phyloP scores from a whole-genome alignment of 306 rosid species.

The Pyrus pyrifolia region DNA sequence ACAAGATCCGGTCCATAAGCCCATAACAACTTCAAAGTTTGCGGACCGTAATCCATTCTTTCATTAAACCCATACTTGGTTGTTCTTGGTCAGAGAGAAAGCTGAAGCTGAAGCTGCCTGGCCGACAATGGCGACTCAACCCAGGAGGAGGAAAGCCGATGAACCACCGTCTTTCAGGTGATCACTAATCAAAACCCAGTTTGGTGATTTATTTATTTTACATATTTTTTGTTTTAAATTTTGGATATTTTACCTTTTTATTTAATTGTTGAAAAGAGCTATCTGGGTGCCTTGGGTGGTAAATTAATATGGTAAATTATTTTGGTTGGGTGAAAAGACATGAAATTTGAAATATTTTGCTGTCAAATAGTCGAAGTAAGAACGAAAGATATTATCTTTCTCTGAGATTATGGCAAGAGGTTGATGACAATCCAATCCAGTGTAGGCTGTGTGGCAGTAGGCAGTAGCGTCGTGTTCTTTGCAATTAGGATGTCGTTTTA shows the following conservation, averaged over 20 bases:
- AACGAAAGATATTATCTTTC: neutral
- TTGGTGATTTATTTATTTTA: neutral
- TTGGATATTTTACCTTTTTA: neutral
- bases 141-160: slow-evolving; percentile 26
- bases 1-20: neutral
- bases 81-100: neutral
- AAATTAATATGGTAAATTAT: neutral
- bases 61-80: neutral
- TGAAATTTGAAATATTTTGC: neutral
- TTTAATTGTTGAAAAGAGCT: neutral
- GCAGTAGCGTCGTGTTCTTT: neutral
- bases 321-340: neutral
- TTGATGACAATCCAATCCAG: neutral
- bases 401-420: neutral
- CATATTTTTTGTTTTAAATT: neutral
- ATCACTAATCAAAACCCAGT: neutral
- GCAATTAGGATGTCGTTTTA: neutral
- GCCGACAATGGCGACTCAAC: slow-evolving; percentile 16
- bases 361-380: neutral
- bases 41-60: neutral
- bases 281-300: neutral
- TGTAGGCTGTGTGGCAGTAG: neutral
- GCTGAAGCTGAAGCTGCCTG: neutral
- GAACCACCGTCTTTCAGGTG: slow-evolving; percentile 29
- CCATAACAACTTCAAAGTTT: neutral